A percentile compares a stretch with the other conserved stretches of the same genome.
phyloP scores from a whole-genome alignment of 2,329 filamentous ascomycete genomes.

The Graphilbum fragrans region DNA sequence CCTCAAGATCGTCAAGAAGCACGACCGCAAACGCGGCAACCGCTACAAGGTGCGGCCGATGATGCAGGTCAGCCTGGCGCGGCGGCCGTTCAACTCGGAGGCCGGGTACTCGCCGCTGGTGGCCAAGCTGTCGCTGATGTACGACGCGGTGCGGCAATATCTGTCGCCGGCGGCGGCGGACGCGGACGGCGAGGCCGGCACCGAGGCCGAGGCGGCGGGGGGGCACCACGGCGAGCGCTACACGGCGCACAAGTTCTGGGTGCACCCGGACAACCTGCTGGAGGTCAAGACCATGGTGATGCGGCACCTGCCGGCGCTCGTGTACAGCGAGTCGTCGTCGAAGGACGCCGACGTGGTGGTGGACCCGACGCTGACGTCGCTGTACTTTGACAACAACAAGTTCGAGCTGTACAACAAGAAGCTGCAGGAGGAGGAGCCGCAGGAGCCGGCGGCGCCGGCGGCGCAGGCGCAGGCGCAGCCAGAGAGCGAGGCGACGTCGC shows the following conservation, averaged over 20 bases:
- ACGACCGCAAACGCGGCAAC: slow-evolving; percentile 82
- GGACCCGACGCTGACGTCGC: slow-evolving; percentile 84
- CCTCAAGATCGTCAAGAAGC: slow-evolving; percentile 97
- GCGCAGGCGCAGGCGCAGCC: slow-evolving; percentile 50
- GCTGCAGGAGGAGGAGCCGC: slow-evolving; percentile 60
- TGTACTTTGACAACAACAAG: slow-evolving; percentile 85
- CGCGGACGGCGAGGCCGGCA: slow-evolving; percentile 21
- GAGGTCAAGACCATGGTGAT: slow-evolving; percentile 96
- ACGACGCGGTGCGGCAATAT: slow-evolving; percentile 70
- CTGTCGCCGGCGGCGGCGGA: slow-evolving; percentile 41
- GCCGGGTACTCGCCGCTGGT: slow-evolving; percentile 77
- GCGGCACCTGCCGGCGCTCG: slow-evolving; percentile 76
- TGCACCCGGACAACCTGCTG: slow-evolving; percentile 87
- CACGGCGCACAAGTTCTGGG: slow-evolving; percentile 90
- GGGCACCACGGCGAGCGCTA: slow-evolving; percentile 59
- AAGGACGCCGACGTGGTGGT: slow-evolving; percentile 70
- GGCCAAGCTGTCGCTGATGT: slow-evolving; percentile 87
- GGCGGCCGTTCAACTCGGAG: slow-evolving; percentile 89
- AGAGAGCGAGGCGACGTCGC: slow-evolving; percentile 65
- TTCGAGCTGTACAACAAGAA: slow-evolving; percentile 84
- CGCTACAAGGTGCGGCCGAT: slow-evolving; percentile 83
- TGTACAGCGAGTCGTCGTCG: slow-evolving; percentile 81
- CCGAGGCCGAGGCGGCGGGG: slow-evolving; percentile 18
- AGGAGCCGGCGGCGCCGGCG: slow-evolving; percentile 70
- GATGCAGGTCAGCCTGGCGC: slow-evolving; percentile 79